Percentiles rank a stretch among this genome's conserved stretches.
These are phyloP conservation scores for Tulasnella sp. DNA, from an alignment of 768 basidiomycete genomes.

Conservation along the genomic window DNA sequence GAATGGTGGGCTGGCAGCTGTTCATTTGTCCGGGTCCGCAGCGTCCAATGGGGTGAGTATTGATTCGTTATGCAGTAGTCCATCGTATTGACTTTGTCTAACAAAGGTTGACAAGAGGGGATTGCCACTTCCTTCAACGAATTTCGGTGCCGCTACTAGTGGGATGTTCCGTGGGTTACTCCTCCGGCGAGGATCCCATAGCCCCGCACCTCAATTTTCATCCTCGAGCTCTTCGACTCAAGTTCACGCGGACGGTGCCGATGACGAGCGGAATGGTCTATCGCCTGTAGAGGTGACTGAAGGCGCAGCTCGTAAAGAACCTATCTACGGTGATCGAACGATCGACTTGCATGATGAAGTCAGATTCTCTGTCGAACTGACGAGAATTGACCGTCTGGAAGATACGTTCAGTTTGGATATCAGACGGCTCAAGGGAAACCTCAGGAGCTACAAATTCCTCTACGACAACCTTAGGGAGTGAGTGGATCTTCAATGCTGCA, in stretches of 20 bases:
- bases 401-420: slow-evolving; percentile 89
- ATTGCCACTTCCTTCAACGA: slow-evolving; percentile 67
- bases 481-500: slow-evolving; percentile 34
- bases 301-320: slow-evolving; percentile 28
- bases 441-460: slow-evolving; percentile 85
- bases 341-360: slow-evolving; percentile 93
- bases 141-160: slow-evolving; percentile 49
- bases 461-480: slow-evolving; percentile 81
- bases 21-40: slow-evolving; percentile 67
- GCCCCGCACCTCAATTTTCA: slow-evolving; percentile 15
- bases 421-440: slow-evolving; percentile 79
- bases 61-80: not conserved
- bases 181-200: slow-evolving; percentile 89
- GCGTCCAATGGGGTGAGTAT: slow-evolving; percentile 72
- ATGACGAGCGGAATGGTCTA: slow-evolving; percentile 12
- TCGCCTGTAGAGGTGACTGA: slow-evolving; percentile 13
- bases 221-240: slow-evolving; percentile 31
- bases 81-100: slow-evolving; percentile 18
- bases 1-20: slow-evolving; percentile 48
- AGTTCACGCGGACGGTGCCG: no score
- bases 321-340: slow-evolving; percentile 64
- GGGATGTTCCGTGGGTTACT: slow-evolving; percentile 80
- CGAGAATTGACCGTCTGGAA: slow-evolving; percentile 75
- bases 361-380: slow-evolving; percentile 89
- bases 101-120: slow-evolving; percentile 78